phyloP scores from a whole-genome alignment of 106 monocot genomes.

The Dendrobium huoshanense region DNA sequence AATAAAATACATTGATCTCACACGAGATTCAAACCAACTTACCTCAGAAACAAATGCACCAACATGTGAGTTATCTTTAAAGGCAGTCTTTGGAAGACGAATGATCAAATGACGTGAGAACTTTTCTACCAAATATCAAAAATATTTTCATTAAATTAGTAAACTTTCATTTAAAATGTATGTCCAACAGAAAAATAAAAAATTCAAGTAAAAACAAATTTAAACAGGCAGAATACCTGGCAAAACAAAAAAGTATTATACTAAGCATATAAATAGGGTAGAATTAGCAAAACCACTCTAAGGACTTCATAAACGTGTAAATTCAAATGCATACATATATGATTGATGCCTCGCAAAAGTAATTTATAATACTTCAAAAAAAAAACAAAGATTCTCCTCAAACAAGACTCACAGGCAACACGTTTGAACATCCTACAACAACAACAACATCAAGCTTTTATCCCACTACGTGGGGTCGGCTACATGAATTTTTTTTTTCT shows the following conservation, averaged over 20 bases:
- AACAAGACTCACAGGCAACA: no score
- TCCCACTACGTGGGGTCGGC: no score
- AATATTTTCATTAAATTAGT: neutral
- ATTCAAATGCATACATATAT: neutral
- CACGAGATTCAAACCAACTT: neutral
- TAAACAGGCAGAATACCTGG: neutral
- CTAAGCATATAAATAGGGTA: neutral
- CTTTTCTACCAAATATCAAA: constrained; percentile 48
- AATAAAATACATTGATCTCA: neutral
- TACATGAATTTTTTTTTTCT: no score
- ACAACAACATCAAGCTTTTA: no score
- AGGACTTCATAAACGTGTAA: neutral
- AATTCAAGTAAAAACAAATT: neutral
- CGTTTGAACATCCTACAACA: no score
- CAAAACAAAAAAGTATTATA: neutral
- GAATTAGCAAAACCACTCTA: neutral
- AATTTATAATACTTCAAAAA: neutral
- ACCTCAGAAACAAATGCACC: constrained; percentile 96
- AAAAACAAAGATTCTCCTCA: neutral
- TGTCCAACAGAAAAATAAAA: neutral
- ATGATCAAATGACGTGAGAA: constrained; percentile 96
- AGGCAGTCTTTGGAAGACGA: constrained; percentile 66
- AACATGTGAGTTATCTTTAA: constrained; percentile 91
- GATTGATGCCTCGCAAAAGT: neutral
- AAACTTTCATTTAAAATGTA: neutral